These are phyloP conservation scores for Rhinocladiella mackenziei DNA, from an alignment of 2,329 filamentous ascomycete species.

Conservation along the genomic window DNA sequence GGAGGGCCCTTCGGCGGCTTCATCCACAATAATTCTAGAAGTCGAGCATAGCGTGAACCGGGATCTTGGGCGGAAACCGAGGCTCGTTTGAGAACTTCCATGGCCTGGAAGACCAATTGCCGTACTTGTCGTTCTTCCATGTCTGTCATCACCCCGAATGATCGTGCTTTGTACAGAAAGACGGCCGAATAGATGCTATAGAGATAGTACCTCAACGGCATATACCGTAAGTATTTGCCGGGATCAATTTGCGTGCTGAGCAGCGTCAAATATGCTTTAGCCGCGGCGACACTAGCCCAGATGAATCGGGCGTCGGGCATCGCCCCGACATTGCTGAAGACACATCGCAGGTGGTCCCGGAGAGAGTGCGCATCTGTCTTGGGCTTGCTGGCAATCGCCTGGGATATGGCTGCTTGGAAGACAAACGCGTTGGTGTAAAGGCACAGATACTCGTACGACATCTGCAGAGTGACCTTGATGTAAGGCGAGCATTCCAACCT, in stretches of 20 bases:
- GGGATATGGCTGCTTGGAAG: conserved; percentile 65
- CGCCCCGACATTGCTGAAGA: conserved; percentile 54
- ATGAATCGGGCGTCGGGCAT: conserved; percentile 63
- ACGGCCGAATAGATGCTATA: conserved; percentile 62
- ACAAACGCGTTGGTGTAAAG: conserved; percentile 73
- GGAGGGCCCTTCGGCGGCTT: conserved; percentile 31
- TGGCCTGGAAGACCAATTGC: conserved; percentile 56
- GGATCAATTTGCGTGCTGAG: conserved; percentile 59
- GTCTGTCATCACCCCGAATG: conserved; percentile 56
- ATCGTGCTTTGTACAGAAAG: conserved; percentile 61
- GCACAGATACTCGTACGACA: conserved; percentile 69
- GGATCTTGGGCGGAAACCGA: conserved; percentile 57
- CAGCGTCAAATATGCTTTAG: conserved; percentile 58
- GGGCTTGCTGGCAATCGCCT: conserved; percentile 42
- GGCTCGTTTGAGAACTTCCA: conserved; percentile 56
- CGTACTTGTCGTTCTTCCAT: conserved; percentile 55
- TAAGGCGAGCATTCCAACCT: conserved; percentile 61
- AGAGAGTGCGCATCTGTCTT: conserved; percentile 34
- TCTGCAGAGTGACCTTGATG: conserved; percentile 62
- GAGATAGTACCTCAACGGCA: conserved; percentile 62
- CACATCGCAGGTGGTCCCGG: conserved; percentile 41
- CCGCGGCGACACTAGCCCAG: conserved; percentile 62
- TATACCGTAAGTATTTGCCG: conserved; percentile 56
- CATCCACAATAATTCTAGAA: conserved; percentile 59
- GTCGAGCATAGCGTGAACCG: conserved; percentile 58